These are phyloP conservation scores for Phoma herbarum DNA, from an alignment of 2,329 filamentous ascomycete species.

Conservation along the genomic window DNA sequence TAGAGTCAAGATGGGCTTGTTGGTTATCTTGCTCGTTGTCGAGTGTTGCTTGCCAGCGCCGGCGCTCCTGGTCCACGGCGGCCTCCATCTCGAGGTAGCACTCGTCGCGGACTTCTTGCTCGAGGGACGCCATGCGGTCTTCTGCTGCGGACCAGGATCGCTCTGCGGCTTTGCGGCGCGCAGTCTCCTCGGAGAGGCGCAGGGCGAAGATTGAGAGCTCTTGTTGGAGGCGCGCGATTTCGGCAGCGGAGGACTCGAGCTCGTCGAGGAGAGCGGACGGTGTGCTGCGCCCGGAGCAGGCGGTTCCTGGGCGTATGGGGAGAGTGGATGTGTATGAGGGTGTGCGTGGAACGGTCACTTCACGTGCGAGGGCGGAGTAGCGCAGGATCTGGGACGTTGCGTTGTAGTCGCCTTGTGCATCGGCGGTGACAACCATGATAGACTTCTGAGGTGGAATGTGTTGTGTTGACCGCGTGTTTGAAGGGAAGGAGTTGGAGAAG, in stretches of 20 bases:
- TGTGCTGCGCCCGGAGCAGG: conserved; percentile 57
- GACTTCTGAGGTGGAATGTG: conserved; percentile 75
- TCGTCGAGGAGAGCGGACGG: conserved; percentile 64
- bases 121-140: conserved; percentile 74
- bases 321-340: conserved; percentile 79
- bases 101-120: conserved; percentile 87
- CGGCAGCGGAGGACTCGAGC: conserved; percentile 81
- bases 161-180: conserved; percentile 75
- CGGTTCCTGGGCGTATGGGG: conserved; percentile 42
- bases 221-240: conserved; percentile 79
- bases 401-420: conserved; percentile 93
- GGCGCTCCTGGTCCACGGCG: conserved; percentile 75
- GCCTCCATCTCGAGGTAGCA: conserved; percentile 87
- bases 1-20: conserved; percentile 87
- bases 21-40: conserved; percentile 78
- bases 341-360: conserved; percentile 89
- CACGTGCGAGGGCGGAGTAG: conserved; percentile 90
- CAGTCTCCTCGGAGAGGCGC: conserved; percentile 74
- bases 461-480: conserved; percentile 56
- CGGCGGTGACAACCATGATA: conserved; percentile 95
- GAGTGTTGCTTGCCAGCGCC: conserved; percentile 81
- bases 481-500: conserved; percentile 61
- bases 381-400: conserved; percentile 95
- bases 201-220: conserved; percentile 79
- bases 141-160: conserved; percentile 73